These are phyloP conservation scores for Yamadazyma olivae DNA, from an alignment of 805 yeast species.

Conservation along the genomic window DNA sequence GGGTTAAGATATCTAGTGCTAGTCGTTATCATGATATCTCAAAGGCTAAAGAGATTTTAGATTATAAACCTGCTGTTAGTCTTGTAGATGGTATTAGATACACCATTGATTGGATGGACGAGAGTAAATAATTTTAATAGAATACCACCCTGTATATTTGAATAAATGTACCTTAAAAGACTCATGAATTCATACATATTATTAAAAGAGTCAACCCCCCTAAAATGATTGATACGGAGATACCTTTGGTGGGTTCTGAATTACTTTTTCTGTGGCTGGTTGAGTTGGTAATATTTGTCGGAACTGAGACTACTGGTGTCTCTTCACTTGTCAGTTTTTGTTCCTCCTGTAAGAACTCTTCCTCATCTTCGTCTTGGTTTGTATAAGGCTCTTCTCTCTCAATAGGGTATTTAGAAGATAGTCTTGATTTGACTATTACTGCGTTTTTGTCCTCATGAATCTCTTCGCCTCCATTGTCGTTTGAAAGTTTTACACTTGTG, in stretches of 20 bases:
- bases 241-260: no score
- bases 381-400: slow-evolving; percentile 1
- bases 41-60: slow-evolving; percentile 77
- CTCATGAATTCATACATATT: no score
- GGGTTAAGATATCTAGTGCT: slow-evolving; percentile 91
- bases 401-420: slow-evolving; percentile 6
- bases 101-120: slow-evolving; percentile 89
- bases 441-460: slow-evolving; percentile 1
- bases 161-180: no score
- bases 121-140: slow-evolving; percentile 31
- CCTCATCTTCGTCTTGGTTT: neutral
- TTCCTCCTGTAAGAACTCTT: no score
- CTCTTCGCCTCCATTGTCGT: neutral
- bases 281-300: no score
- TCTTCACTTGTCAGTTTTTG: no score
- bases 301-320: no score
- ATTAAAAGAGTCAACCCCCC: no score
- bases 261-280: no score
- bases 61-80: slow-evolving; percentile 76
- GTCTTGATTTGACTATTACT: slow-evolving; percentile 15
- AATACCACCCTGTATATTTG: neutral
- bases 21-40: slow-evolving; percentile 87
- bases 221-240: no score
- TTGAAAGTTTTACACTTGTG: neutral
- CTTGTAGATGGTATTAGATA: slow-evolving; percentile 75